These are phyloP conservation scores for Aureobasidium sp. DNA, from an alignment of 2,329 filamentous ascomycete genomes.

Conservation along the genomic window DNA sequence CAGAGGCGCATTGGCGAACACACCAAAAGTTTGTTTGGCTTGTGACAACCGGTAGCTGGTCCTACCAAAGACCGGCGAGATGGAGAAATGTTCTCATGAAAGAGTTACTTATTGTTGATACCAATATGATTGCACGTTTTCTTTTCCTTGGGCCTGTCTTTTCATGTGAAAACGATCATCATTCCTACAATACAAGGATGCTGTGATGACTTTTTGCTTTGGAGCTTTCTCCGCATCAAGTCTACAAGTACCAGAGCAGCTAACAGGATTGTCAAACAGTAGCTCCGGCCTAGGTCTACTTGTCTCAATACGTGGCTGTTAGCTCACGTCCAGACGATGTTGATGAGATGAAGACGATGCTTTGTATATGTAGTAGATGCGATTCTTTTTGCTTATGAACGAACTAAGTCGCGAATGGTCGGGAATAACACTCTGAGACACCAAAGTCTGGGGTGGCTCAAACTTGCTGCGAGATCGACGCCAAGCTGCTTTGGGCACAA, in stretches of 20 bases:
- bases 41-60: conserved; percentile 9
- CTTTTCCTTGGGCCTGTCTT: background rate
- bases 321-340: background rate
- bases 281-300: no score
- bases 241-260: background rate
- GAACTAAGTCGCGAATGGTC: background rate
- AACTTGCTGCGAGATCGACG: background rate
- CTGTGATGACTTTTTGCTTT: background rate
- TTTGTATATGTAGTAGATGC: background rate
- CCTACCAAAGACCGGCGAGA: background rate
- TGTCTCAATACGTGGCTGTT: background rate
- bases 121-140: conserved; percentile 1
- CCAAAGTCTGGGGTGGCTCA: background rate
- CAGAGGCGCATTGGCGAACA: background rate
- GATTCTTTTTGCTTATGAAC: background rate
- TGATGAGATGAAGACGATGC: background rate
- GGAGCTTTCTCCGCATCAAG: background rate
- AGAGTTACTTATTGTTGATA: conserved; percentile 7
- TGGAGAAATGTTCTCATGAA: background rate
- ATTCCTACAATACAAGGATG: background rate
- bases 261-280: background rate
- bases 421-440: background rate
- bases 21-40: conserved; percentile 4
- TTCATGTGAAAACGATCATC: background rate
- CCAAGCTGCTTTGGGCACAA: background rate